Conservation (phyloP, 2,329 filamentous ascomycete genomes). For the Fusarium oligoseptatum region DNA sequence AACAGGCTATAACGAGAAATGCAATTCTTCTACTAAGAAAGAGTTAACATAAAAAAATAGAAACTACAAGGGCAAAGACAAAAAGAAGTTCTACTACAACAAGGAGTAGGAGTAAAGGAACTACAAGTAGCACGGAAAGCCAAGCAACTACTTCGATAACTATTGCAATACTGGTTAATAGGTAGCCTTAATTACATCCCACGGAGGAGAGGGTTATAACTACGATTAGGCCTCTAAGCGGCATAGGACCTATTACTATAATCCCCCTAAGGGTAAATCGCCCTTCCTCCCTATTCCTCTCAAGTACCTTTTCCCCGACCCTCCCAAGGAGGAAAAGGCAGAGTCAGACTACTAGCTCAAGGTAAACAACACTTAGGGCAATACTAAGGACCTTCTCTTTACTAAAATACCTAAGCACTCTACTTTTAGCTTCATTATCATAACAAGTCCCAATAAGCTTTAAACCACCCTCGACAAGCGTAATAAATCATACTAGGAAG, state of each 20-base stretch:
- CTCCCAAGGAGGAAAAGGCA: slow-evolving; percentile 48
- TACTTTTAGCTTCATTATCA: slow-evolving; percentile 50
- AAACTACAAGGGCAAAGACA: slow-evolving; percentile 29
- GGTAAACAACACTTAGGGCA: slow-evolving; percentile 46
- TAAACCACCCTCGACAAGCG: slow-evolving; percentile 54
- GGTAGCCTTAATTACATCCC: slow-evolving; percentile 41
- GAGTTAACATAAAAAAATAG: slow-evolving; percentile 18
- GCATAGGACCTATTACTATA: slow-evolving; percentile 51
- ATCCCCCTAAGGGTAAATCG: slow-evolving; percentile 41
- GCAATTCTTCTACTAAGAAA: slow-evolving; percentile 9
- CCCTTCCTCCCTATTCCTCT: slow-evolving; percentile 54
- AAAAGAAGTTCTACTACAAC: slow-evolving; percentile 45
- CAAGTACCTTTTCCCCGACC: slow-evolving; percentile 52
- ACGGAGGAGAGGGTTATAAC: slow-evolving; percentile 39
- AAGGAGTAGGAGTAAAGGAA: slow-evolving; percentile 48
- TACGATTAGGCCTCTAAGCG: slow-evolving; percentile 41
- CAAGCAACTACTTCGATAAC: slow-evolving; percentile 51
- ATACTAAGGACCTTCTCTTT: slow-evolving; percentile 18
- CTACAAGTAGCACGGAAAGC: slow-evolving; percentile 53
- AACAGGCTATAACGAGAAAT: slow-evolving; percentile 5
- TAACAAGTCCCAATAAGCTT: slow-evolving; percentile 50
- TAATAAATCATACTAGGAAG: slow-evolving; percentile 60
- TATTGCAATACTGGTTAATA: slow-evolving; percentile 45
- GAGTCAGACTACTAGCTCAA: slow-evolving; percentile 49
- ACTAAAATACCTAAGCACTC: slow-evolving; percentile 46